Evolutionary conservation across 2,329 filamentous ascomycete species (phyloP), one percentile per base, ranked within the genome.

Genomic region (Alternaria infectoria): DNA sequence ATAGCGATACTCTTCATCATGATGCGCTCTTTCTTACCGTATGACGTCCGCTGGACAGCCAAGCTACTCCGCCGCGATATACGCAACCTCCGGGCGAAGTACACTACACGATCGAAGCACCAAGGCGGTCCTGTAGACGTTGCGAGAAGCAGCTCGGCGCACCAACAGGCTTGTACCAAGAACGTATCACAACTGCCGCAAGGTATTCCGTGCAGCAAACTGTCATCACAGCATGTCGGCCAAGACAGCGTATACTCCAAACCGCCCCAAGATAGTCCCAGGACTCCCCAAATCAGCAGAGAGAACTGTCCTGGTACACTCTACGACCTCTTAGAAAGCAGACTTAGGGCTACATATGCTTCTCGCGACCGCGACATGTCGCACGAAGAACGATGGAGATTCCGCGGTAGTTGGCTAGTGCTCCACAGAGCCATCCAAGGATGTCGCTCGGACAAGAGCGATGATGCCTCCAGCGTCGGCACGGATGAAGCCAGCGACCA

Each of bases 1-100:
- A 49, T 23, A 43, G 19, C 28, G 13, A n/a, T n/a, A 17, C 21
- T 54, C 5, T 11, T 57, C 32, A 50, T 12, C 4, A 64, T 65
- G 54, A 28, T 62, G 9, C 21, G 46, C 46, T 36, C 54, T 43
- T 17, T 26, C 10, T 58, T 54, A 5, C 45, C 55, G 10, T 69
- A 67, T 44, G 50, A 54, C 51, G 8, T 64, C 23, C 54, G 40
- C n/a, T 64, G 56, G 64, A 68, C 65, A 10, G 45, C 36, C 28
- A 65, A 62, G 49, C 68, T 73, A 7, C 65, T 74, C 19, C 57
- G 52, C 15, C 72, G 69, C 67, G 71, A 74, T 45, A 9, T 72
- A 50, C 69, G 61, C 54, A 19, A 52, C 4, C 11, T 73, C 12
- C 55, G 61, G 23, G 43, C 56, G 19, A 60, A 60, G 25, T 56